Evolutionary conservation across 805 yeast species (phyloP), one percentile per base, ranked within the genome.

Genomic region (Priceomyces haplophilus): DNA sequence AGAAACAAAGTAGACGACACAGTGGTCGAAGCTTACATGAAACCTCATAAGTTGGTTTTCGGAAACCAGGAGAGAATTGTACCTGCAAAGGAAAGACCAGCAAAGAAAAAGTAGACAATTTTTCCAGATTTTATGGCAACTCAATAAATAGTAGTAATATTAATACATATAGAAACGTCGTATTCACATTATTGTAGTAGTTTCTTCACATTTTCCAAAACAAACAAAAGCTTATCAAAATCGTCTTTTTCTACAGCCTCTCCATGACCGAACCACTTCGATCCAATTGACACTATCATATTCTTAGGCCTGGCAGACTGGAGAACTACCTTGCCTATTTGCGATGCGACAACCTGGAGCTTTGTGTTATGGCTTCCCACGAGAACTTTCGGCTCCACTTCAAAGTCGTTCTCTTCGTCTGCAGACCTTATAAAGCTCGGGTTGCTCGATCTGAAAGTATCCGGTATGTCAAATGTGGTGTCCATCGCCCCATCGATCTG

Each of bases 61-160:
- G 96, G 96, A 29, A 62, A 72, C 42, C 77, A 78, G 61, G 85
- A 83, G 66, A 79, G 96, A 72, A 62, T 75, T 34, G 91, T 88
- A 44, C 82, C 89, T 8, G 75, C 75, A 12, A 85, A 85, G 64
- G 76, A 52, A 39, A 63, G 64, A 51, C 54, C 68, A 48, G 70
- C 75, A 54, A 80, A 74, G 55, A 51, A 58, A 38, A 10, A 24
- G 19, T 37, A 17, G n/a, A 4, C 15, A 12, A 27, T 6, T n/a
- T 10, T 10, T 15, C 15, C n/a, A 27, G 11, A 12, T 11, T 24
- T 5, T 10, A 12, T n/a, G 8, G 5, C 11, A 12, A 10, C 15
- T 10, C n/a, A 27, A n/a, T 27, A 12, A 27, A 27, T 27, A 10
- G 15, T 27, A 27, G n/a, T 27, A 27, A 5, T 27, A 27, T 27